Conservation (phyloP, 1,284 basidiomycete species). For the Amylostereum chailletii region DNA sequence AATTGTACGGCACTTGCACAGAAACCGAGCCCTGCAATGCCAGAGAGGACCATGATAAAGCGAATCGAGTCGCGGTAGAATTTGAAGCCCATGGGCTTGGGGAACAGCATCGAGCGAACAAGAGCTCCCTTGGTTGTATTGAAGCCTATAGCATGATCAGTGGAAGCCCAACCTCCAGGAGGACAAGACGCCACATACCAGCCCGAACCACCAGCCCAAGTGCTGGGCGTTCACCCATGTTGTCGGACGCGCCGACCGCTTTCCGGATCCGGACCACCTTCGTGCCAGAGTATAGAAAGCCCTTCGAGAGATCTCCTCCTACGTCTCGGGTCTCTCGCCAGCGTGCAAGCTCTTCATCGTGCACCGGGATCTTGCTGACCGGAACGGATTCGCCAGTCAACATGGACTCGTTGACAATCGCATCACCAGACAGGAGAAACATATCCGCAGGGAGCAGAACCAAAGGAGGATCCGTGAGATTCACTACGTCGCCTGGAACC, state of each 20-base stretch:
- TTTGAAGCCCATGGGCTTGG: conserved; percentile 96
- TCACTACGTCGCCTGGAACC: conserved; percentile 91
- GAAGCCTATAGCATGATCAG: conserved; percentile 52
- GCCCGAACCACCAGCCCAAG: conserved; percentile 89
- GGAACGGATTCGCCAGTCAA: conserved; percentile 95
- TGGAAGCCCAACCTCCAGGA: background rate
- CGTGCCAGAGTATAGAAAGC: conserved; percentile 90
- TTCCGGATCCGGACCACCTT: conserved; percentile 88
- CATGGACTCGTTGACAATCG: conserved; percentile 99
- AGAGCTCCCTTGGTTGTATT: conserved; percentile 97
- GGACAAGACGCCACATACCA: conserved; percentile 34
- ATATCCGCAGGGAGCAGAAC: conserved; percentile 85
- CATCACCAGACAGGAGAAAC: conserved; percentile 89
- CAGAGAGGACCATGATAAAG: conserved; percentile 89
- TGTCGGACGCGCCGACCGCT: conserved; percentile 43
- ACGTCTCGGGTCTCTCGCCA: conserved; percentile 69
- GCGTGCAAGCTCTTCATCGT: conserved; percentile 58
- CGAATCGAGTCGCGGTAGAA: conserved; percentile 97
- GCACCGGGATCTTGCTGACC: conserved; percentile 78
- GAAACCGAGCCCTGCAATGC: conserved; percentile 85
- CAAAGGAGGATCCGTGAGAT: conserved; percentile 74
- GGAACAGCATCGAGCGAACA: conserved; percentile 96
- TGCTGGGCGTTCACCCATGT: conserved; percentile 50
- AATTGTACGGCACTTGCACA: conserved; percentile 88
- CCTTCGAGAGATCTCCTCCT: conserved; percentile 67